A percentile compares a stretch with the other conserved stretches of the same genome.
Evolutionary conservation across 2,329 filamentous ascomycete genomes (phyloP).

Genomic region (Lasiodiplodia sp.): DNA sequence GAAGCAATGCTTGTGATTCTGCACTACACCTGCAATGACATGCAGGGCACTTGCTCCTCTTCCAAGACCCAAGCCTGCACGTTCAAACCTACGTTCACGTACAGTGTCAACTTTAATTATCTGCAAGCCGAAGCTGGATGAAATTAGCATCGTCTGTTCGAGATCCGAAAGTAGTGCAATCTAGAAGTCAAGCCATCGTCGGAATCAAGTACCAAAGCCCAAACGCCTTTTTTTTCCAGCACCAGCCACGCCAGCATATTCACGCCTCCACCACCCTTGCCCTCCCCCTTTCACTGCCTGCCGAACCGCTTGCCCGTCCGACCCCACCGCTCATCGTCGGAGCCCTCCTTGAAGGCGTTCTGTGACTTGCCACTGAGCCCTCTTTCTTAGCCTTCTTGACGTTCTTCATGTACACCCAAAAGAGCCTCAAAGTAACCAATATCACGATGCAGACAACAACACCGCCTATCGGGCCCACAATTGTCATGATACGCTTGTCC

Average conservation of each 20-base stretch:
- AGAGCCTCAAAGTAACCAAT: background rate
- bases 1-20: background rate
- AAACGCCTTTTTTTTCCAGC: background rate
- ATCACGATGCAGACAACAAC: background rate
- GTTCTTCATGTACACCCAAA: background rate
- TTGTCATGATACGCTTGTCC: background rate
- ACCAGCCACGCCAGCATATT: background rate
- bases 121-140: background rate
- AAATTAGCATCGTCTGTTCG: background rate
- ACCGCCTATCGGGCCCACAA: constrained; percentile 1
- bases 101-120: too few relatives aligned
- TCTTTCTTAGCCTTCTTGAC: background rate
- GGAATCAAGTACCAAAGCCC: background rate
- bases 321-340: background rate
- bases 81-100: too few relatives aligned
- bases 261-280: background rate
- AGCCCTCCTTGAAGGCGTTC: too few relatives aligned
- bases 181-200: background rate
- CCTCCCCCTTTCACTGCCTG: background rate
- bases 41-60: too few relatives aligned
- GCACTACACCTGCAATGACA: too few relatives aligned
- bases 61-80: too few relatives aligned
- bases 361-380: background rate
- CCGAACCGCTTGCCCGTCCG: background rate
- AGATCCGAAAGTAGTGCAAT: background rate